Base-by-base conservation (phyloP, 345 rosid genomes). In the Eucalyptus urophylla region DNA sequence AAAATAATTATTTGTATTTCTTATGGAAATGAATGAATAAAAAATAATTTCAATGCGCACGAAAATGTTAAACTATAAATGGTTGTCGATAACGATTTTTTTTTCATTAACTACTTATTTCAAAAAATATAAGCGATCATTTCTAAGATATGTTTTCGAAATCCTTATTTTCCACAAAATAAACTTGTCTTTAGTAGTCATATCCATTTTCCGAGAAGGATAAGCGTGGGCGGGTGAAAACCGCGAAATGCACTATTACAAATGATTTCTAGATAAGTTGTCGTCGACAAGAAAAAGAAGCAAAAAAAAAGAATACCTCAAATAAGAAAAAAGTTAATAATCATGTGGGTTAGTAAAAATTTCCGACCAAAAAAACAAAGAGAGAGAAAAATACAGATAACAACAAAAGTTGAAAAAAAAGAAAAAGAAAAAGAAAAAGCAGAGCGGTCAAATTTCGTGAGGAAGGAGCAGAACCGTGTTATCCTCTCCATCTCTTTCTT, bases 161-260 rank as follows among this genome's bases (percentile, higher is more conserved):
- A 29, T 6, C 4, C 0, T 62, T 62, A 62, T 62, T 27, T 62
- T 29, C 7, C 1, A 29, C 16, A 0, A 29, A 62, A 11, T 2
- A 62, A 29, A 62, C 0, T 14, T 6, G 4, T 27, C 2, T 62
- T 62, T 5, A 60, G 31, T 11, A 11, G 3, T 6, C 4, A 13
- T 2, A 29, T 27, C 16, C 6, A 62, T 62, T 31, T 67, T 67
- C 0, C 4, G 2, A 31, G 19, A 69, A 40, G 44, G 13, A 33
- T 3, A 8, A 33, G 80, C 12, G 6, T 6, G 11, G 43, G 80
- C 6, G 2, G 58, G 58, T 53, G 58, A 24, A 53, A 53, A 53
- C 11, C 25, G 19, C 21, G 43, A 69, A 65, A 65, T 8, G 76
- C 19, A n/a, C 15, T 15, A n/a, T 0, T 4, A 65, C 7, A 65